A percentile compares a stretch with the other conserved stretches of the same genome.
These are phyloP conservation scores for Parastagonospora nodorum DNA, from an alignment of 2,329 filamentous ascomycete species.

Conservation along the genomic window DNA sequence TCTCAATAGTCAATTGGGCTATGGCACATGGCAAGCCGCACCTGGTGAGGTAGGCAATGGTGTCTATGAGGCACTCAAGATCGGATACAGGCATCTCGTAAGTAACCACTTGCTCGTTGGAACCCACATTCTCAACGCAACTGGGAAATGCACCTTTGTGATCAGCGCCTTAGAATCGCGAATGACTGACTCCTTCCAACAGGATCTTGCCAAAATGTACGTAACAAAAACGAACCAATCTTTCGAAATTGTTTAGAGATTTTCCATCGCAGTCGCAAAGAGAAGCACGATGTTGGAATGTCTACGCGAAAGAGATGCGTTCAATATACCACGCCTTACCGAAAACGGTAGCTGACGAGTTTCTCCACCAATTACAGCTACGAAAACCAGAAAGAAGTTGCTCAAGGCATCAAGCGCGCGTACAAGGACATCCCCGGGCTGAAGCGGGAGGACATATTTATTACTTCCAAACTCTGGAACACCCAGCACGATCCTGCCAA, in stretches of 20 bases:
- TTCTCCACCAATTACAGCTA: slow-evolving; percentile 37
- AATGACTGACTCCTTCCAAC: slow-evolving; percentile 34
- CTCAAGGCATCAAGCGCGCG: slow-evolving; percentile 36
- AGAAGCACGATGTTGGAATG: too few relatives aligned
- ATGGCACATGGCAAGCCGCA: slow-evolving; percentile 42
- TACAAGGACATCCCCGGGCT: slow-evolving; percentile 32
- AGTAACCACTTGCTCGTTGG: slow-evolving; percentile 1
- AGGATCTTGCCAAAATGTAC: slow-evolving; percentile 41
- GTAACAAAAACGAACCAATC: slow-evolving; percentile 9
- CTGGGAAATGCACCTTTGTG: not conserved
- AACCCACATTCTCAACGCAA: not conserved
- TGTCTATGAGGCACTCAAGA: slow-evolving; percentile 45
- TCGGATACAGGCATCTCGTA: slow-evolving; percentile 42
- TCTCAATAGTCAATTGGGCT: slow-evolving; percentile 56
- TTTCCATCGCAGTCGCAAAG: too few relatives aligned
- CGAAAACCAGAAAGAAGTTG: slow-evolving; percentile 40
- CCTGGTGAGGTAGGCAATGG: slow-evolving; percentile 47
- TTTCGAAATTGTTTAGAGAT: too few relatives aligned
- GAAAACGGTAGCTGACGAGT: slow-evolving; percentile 21
- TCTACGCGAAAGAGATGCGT: not conserved
- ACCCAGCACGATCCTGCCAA: slow-evolving; percentile 75
- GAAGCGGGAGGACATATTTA: slow-evolving; percentile 40
- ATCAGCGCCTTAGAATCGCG: not conserved
- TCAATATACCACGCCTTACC: not conserved
- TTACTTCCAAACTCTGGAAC: slow-evolving; percentile 89